Percentiles rank a stretch among this genome's conserved stretches.
phyloP scores from a whole-genome alignment of 805 yeast genomes.

The Yamadazyma sp. region DNA sequence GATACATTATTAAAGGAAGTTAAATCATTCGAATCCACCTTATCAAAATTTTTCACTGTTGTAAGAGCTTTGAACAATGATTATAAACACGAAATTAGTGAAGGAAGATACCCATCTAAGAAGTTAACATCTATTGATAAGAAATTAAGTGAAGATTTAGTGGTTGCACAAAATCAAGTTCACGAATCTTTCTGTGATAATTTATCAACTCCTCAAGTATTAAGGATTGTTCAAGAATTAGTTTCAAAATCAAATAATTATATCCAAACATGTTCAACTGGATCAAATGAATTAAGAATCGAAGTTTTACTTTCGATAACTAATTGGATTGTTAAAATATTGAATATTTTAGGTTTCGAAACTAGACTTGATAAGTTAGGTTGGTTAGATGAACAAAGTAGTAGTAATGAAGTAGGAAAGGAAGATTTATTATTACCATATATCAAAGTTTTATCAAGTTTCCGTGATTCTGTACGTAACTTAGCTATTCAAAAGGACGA shows the following conservation, averaged over 20 bases:
- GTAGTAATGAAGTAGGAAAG: slow-evolving; percentile 4
- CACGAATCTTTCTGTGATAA: slow-evolving; percentile 87
- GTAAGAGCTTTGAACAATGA: slow-evolving; percentile 81
- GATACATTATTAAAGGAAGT: slow-evolving; percentile 76
- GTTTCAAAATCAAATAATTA: slow-evolving; percentile 73
- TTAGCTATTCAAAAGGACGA: slow-evolving; percentile 64
- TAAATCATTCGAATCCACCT: slow-evolving; percentile 65
- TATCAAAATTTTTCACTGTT: slow-evolving; percentile 80
- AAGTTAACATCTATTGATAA: slow-evolving; percentile 57
- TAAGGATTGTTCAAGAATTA: slow-evolving; percentile 63
- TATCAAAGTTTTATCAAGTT: slow-evolving; percentile 69
- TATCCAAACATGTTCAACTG: slow-evolving; percentile 46
- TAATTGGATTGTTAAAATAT: slow-evolving; percentile 65
- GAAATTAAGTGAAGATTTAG: slow-evolving; percentile 49
- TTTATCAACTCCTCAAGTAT: slow-evolving; percentile 72
- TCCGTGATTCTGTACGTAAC: slow-evolving; percentile 79
- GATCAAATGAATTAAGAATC: slow-evolving; percentile 47
- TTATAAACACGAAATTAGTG: slow-evolving; percentile 45
- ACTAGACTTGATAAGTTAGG: slow-evolving; percentile 71
- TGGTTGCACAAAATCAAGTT: slow-evolving; percentile 52
- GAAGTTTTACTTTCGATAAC: slow-evolving; percentile 67
- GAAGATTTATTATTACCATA: slow-evolving; percentile 81
- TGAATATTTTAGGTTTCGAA: slow-evolving; percentile 74
- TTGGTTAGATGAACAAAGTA: slow-evolving; percentile 54
- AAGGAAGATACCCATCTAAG: slow-evolving; percentile 52